Conservation (phyloP, 306 rosid species). For the Cucumis hystrix region DNA sequence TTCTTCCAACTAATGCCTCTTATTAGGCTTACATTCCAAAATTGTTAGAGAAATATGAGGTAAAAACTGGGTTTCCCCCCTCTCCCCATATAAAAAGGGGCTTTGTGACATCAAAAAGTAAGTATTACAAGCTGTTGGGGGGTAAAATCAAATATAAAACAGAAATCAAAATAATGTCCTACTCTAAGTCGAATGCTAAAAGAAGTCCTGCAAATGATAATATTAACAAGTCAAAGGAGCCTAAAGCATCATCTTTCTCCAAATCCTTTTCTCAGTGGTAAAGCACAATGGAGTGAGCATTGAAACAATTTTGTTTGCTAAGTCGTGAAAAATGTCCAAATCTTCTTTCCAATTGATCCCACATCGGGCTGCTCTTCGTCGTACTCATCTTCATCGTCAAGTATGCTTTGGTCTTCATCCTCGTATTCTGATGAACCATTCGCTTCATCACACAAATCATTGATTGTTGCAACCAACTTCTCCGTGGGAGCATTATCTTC, state of each 20-base stretch:
- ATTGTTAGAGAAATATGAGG: not conserved
- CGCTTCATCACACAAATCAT: constrained; percentile 22
- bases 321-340: constrained; percentile 64
- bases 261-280: not conserved
- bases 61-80: not conserved
- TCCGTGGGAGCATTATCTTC: constrained; percentile 27
- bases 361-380: constrained; percentile 33
- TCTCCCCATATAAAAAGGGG: not conserved
- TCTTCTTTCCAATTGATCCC: constrained; percentile 52
- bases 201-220: not conserved
- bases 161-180: not conserved
- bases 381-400: constrained; percentile 20
- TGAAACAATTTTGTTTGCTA: constrained; percentile 17
- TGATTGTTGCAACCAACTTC: constrained; percentile 12
- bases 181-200: not conserved
- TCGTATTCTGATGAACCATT: constrained; percentile 22
- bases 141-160: not conserved
- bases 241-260: constrained; percentile 1
- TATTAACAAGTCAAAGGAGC: not conserved
- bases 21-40: no score
- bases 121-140: not conserved
- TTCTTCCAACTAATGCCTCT: no score
- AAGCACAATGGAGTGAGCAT: not conserved
- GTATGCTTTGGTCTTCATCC: constrained; percentile 32
- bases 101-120: not conserved